Evolutionary conservation across 129 eudicot species (phyloP).

Genomic region (Dittrichia graveolens): DNA sequence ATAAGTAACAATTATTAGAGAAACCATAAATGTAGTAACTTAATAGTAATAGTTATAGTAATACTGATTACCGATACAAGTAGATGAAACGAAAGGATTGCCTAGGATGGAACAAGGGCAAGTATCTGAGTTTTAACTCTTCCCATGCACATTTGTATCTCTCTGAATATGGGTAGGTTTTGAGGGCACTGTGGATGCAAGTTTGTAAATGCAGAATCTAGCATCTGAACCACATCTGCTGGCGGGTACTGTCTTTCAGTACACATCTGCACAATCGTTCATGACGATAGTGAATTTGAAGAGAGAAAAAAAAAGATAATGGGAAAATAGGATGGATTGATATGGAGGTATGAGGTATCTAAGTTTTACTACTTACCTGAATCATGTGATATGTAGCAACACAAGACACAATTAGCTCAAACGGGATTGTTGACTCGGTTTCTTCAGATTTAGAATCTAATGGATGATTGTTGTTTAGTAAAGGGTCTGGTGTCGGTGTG

Average conservation of each 20-base stretch:
- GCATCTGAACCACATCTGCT: slow-evolving; percentile 60
- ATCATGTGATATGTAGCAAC: slow-evolving; percentile 60
- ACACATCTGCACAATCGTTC: slow-evolving; percentile 51
- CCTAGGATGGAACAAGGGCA: slow-evolving; percentile 56
- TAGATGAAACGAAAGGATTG: slow-evolving; percentile 22
- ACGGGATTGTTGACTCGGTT: slow-evolving; percentile 40
- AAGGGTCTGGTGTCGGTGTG: slow-evolving; percentile 18
- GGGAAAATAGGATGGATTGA: no score
- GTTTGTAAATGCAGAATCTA: slow-evolving; percentile 55
- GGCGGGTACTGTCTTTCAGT: slow-evolving; percentile 63
- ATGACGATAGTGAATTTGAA: background rate
- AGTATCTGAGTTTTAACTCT: slow-evolving; percentile 61
- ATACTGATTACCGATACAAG: slow-evolving; percentile 3
- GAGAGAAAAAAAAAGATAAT: no score
- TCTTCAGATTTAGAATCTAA: slow-evolving; percentile 25
- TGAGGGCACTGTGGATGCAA: slow-evolving; percentile 53
- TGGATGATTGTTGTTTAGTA: slow-evolving; percentile 12
- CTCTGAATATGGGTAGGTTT: slow-evolving; percentile 53
- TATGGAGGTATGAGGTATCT: background rate
- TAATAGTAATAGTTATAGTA: background rate
- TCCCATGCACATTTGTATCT: slow-evolving; percentile 67
- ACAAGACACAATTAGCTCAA: slow-evolving; percentile 57
- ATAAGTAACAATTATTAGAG: slow-evolving; percentile 36
- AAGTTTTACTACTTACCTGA: slow-evolving; percentile 41
- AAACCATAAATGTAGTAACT: background rate